phyloP scores from a whole-genome alignment of 1,284 basidiomycete genomes.

The Apiotrichum laibachii region DNA sequence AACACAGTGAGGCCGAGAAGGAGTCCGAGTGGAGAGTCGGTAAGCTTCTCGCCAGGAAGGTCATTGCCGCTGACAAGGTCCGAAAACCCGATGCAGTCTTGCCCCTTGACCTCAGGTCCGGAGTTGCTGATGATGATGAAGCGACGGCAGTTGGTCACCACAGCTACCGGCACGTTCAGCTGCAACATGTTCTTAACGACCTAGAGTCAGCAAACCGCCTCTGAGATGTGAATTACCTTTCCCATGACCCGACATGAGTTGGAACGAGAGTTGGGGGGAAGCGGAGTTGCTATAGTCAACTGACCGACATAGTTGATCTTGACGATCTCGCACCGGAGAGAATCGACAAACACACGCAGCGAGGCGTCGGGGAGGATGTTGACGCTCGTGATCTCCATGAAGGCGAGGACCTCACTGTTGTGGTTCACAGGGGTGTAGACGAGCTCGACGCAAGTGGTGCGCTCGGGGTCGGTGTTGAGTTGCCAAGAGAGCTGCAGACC shows the following conservation, averaged over 20 bases:
- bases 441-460: conserved; percentile 6
- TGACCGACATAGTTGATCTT: background rate
- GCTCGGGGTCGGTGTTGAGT: background rate
- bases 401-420: background rate
- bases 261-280: background rate
- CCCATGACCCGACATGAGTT: background rate
- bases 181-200: conserved; percentile 2
- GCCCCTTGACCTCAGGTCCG: background rate
- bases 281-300: background rate
- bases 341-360: conserved; percentile 1
- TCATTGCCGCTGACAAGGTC: conserved; percentile 4
- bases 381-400: background rate
- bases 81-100: conserved; percentile 9
- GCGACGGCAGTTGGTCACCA: conserved; percentile 18
- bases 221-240: background rate
- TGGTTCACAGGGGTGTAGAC: conserved; percentile 1
- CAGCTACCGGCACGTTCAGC: background rate
- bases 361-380: background rate
- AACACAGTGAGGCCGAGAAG: conserved; percentile 10
- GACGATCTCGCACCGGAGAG: conserved; percentile 4
- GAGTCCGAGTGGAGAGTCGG: conserved; percentile 13
- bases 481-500: conserved; percentile 16
- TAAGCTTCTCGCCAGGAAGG: background rate
- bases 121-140: conserved; percentile 7
- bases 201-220: background rate